Percentiles rank a stretch among this genome's conserved stretches.
These are phyloP conservation scores for Elaeis guineensis DNA, from an alignment of 176 grass and related monocot species.

Conservation along the genomic window DNA sequence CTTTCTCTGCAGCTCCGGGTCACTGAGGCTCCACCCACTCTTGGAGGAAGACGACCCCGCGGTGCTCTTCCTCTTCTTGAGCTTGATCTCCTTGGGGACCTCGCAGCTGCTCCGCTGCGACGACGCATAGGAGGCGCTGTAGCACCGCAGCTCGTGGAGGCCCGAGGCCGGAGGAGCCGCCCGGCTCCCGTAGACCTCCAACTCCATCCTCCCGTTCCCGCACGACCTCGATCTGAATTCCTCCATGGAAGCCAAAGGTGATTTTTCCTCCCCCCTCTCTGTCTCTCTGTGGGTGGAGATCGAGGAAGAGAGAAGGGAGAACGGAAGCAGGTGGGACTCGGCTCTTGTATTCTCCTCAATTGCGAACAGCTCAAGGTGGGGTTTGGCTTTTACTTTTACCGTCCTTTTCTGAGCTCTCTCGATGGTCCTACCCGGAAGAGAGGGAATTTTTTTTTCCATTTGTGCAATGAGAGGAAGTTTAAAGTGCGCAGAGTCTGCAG, in stretches of 20 bases:
- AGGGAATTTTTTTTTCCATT: too few species aligned
- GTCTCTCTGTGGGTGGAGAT: not conserved
- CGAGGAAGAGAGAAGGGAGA: not conserved
- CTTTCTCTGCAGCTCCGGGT: conserved; percentile 73
- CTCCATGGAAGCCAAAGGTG: conserved; percentile 12
- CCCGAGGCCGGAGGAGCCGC: not conserved
- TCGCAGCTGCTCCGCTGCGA: conserved; percentile 13
- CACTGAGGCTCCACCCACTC: conserved; percentile 32
- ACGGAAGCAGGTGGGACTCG: not conserved
- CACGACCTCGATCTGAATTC: conserved; percentile 16
- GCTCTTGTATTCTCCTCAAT: too few species aligned
- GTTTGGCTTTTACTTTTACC: too few species aligned
- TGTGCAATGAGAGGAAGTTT: too few species aligned
- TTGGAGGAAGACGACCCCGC: conserved; percentile 31
- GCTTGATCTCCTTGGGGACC: conserved; percentile 6
- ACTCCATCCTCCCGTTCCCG: conserved; percentile 15
- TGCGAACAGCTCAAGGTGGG: too few species aligned
- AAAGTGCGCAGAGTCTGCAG: too few species aligned
- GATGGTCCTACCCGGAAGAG: too few species aligned
- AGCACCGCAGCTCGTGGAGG: conserved; percentile 32
- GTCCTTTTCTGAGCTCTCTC: too few species aligned
- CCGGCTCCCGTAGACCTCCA: conserved; percentile 17
- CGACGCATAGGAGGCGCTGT: conserved; percentile 52
- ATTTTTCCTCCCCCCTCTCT: not conserved
- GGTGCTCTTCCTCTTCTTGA: conserved; percentile 21